Evolutionary conservation across 2,329 filamentous ascomycete species (phyloP).

Genomic region (Colletotrichum caudatum): DNA sequence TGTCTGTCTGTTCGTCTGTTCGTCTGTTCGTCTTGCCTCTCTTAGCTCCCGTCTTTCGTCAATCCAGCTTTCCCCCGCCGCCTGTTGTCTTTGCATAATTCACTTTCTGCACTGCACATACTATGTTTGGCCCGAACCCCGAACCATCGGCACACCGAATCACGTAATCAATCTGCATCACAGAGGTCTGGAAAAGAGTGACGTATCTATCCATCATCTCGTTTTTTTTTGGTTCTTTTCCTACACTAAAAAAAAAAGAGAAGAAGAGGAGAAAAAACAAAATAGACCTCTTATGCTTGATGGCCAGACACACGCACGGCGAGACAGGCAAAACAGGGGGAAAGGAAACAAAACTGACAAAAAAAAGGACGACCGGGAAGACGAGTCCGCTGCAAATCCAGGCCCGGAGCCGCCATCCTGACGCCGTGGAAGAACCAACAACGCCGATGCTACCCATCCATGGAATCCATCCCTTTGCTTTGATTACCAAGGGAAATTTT

Average conservation of each 20-base stretch:
- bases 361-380: not conserved
- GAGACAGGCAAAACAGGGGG: not conserved
- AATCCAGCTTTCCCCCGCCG: not conserved
- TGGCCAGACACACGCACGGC: not conserved
- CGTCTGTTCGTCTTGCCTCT: too few relatives aligned
- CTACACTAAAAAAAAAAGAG: slow-evolving; percentile 11
- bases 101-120: not conserved
- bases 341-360: not conserved
- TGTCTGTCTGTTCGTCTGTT: too few relatives aligned
- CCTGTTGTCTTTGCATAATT: not conserved
- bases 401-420: not conserved
- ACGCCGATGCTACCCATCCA: slow-evolving; percentile 5
- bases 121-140: not conserved
- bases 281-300: slow-evolving; percentile 18
- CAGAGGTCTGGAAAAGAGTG: not conserved
- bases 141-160: not conserved
- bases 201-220: slow-evolving; percentile 13
- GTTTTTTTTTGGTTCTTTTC: not conserved
- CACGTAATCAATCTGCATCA: not conserved
- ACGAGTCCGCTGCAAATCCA: not conserved
- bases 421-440: slow-evolving; percentile 9
- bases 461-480: slow-evolving; percentile 11
- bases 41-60: slow-evolving; percentile 4
- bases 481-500: slow-evolving; percentile 15
- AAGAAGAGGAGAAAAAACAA: not conserved